These are phyloP conservation scores for Apium graveolens DNA, from an alignment of 129 eudicot species.

Conservation along the genomic window DNA sequence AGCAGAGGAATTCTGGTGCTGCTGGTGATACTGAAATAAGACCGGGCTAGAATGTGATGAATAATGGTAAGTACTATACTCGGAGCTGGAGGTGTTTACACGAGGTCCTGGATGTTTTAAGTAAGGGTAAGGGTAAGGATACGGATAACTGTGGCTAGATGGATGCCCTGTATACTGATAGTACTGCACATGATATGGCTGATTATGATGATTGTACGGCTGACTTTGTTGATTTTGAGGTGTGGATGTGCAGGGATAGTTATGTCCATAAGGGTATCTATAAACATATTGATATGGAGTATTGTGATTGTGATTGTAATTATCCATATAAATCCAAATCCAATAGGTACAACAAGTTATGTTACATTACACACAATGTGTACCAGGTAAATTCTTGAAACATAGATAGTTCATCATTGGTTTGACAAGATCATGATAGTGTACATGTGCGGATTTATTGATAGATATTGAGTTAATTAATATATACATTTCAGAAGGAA, in stretches of 20 bases:
- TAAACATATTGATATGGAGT: conserved; percentile 36
- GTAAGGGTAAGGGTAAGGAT: conserved; percentile 19
- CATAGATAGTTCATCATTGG: neutral
- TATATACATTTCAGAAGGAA: neutral
- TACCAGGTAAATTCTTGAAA: neutral
- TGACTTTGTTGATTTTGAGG: neutral
- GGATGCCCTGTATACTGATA: conserved; percentile 14
- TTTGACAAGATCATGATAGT: neutral
- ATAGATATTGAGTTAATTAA: no score
- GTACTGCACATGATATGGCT: conserved; percentile 26
- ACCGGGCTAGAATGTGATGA: neutral
- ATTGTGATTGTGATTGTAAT: conserved; percentile 23
- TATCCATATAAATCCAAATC: conserved; percentile 22
- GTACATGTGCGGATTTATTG: neutral
- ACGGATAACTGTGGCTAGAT: conserved; percentile 26
- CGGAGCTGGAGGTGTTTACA: neutral
- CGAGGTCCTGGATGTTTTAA: conserved; percentile 10
- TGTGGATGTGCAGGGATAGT: conserved; percentile 10
- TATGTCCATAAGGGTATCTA: conserved; percentile 24
- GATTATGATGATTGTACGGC: conserved; percentile 21
- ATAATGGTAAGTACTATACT: neutral
- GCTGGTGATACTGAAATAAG: neutral
- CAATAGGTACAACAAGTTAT: neutral
- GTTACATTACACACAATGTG: neutral
- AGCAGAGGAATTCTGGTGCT: neutral